phyloP scores from a whole-genome alignment of 2,329 filamentous ascomycete genomes.

The Penicillium griseofulvum region DNA sequence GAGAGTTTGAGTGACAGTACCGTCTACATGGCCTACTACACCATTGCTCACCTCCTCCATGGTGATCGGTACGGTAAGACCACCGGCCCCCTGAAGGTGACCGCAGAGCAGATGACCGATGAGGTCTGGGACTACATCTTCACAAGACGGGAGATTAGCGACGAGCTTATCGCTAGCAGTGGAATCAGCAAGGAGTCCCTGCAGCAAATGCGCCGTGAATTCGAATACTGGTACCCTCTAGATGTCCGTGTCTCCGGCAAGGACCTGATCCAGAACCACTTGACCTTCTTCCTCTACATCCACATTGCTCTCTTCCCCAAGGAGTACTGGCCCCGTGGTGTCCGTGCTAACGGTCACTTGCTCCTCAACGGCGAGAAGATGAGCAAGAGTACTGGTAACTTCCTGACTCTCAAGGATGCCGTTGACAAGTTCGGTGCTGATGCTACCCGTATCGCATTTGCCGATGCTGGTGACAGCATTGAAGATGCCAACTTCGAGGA shows the following conservation, averaged over 20 bases:
- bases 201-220: conserved; percentile 80
- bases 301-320: conserved; percentile 85
- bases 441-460: conserved; percentile 84
- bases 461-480: conserved; percentile 90
- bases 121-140: conserved; percentile 98
- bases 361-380: conserved; percentile 98
- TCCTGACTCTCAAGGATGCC: conserved; percentile 83
- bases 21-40: conserved; percentile 71
- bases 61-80: conserved; percentile 80
- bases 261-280: conserved; percentile 87
- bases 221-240: conserved; percentile 95
- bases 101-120: conserved; percentile 83
- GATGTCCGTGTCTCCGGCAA: conserved; percentile 88
- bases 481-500: conserved; percentile 98
- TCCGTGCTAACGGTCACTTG: conserved; percentile 89
- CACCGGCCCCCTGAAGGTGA: conserved; percentile 66
- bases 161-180: conserved; percentile 63
- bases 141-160: conserved; percentile 66
- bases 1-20: conserved; percentile 91
- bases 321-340: conserved; percentile 81
- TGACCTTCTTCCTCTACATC: conserved; percentile 94
- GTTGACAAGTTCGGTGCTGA: conserved; percentile 93
- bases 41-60: conserved; percentile 65
- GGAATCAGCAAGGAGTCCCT: conserved; percentile 73
- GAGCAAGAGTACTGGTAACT: conserved; percentile 97